phyloP scores from a whole-genome alignment of 306 rosid genomes.

The Malus sylvestris region DNA sequence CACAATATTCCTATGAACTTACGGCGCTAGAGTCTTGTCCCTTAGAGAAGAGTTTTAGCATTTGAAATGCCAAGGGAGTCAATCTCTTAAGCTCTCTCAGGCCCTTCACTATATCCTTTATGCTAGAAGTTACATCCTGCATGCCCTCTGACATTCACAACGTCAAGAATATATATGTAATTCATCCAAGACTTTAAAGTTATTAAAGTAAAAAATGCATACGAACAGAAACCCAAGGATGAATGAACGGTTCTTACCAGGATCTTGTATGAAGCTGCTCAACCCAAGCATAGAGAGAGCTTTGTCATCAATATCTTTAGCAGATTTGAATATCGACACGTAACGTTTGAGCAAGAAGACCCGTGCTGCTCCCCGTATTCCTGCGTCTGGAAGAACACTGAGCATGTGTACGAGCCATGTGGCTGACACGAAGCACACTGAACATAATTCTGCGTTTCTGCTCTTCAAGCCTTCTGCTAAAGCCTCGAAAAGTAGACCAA shows the following conservation, averaged over 20 bases:
- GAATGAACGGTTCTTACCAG: constrained; percentile 39
- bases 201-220: neutral
- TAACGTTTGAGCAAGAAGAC: constrained; percentile 65
- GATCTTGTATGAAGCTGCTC: constrained; percentile 57
- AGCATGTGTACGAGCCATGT: constrained; percentile 85
- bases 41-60: constrained; percentile 54
- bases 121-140: constrained; percentile 38
- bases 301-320: constrained; percentile 61
- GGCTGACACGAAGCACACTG: constrained; percentile 70
- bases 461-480: constrained; percentile 82
- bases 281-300: constrained; percentile 78
- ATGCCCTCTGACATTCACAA: constrained; percentile 66
- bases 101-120: constrained; percentile 57
- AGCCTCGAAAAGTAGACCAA: constrained; percentile 79
- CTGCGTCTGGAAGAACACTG: constrained; percentile 73
- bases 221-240: neutral
- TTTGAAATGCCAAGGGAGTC: constrained; percentile 66
- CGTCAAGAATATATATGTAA: constrained; percentile 13
- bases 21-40: constrained; percentile 62
- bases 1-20: constrained; percentile 31
- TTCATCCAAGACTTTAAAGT: neutral
- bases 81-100: constrained; percentile 74
- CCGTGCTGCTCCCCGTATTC: constrained; percentile 70
- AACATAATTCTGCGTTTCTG: constrained; percentile 45
- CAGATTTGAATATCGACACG: constrained; percentile 54